Conservation (phyloP, 305 asterid species). For the Fraxinus angustifolia region DNA sequence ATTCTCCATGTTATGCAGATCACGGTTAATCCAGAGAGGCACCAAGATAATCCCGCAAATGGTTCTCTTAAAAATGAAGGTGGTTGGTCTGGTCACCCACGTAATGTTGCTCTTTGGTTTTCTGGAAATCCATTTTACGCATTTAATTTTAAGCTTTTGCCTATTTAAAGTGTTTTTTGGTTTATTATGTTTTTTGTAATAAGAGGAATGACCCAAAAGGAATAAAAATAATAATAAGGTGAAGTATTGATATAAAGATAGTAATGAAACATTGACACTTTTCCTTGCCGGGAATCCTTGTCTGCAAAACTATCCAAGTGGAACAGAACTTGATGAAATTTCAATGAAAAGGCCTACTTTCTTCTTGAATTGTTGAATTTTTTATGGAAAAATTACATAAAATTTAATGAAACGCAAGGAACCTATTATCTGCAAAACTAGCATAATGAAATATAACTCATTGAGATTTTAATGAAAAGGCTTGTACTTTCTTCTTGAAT, state of each 20-base stretch:
- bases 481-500: not conserved
- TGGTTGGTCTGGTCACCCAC: conserved; percentile 29
- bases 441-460: not conserved
- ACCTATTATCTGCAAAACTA: not conserved
- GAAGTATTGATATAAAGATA: not conserved
- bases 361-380: not conserved
- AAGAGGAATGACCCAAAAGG: not conserved
- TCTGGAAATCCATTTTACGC: not conserved
- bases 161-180: not conserved
- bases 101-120: not conserved
- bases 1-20: conserved; percentile 43
- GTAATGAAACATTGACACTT: not conserved
- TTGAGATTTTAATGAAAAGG: not conserved
- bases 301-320: not conserved
- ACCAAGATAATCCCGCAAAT: conserved; percentile 32
- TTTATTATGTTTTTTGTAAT: not conserved
- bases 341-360: not conserved
- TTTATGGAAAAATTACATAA: not conserved
- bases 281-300: not conserved
- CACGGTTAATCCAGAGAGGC: conserved; percentile 29
- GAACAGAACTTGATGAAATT: not conserved
- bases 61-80: conserved; percentile 53
- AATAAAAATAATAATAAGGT: not conserved
- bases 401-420: not conserved
- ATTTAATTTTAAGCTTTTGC: not conserved